Percentiles rank a stretch among this genome's conserved stretches.
Conservation (phyloP, 768 basidiomycete species). For the Suillus variegatus region DNA sequence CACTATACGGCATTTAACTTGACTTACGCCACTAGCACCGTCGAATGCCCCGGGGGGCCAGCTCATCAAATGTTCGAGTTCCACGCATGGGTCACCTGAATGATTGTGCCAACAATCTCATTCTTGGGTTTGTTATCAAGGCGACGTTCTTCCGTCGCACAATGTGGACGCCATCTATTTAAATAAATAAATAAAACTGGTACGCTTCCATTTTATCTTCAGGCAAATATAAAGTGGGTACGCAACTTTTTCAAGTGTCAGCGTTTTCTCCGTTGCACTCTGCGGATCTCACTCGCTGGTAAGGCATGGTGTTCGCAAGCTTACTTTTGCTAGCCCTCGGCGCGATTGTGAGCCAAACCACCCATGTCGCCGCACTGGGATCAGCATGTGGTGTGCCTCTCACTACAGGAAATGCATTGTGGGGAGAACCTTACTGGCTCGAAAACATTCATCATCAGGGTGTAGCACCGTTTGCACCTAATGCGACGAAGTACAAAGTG, state of each 20-base stretch:
- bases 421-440: conserved; percentile 65
- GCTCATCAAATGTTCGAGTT: no score
- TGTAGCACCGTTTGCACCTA: conserved; percentile 58
- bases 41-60: no score
- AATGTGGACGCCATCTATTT: neutral
- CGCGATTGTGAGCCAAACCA: neutral
- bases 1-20: no score
- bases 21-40: no score
- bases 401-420: conserved; percentile 43
- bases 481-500: conserved; percentile 56
- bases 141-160: neutral
- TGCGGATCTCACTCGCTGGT: neutral
- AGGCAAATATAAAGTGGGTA: neutral
- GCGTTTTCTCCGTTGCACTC: neutral
- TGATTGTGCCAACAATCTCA: neutral
- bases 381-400: conserved; percentile 28
- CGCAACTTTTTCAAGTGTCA: neutral
- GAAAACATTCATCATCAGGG: conserved; percentile 69
- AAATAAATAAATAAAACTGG: neutral
- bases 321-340: neutral
- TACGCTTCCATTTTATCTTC: neutral
- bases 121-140: neutral
- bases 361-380: conserved; percentile 30
- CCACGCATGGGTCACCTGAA: neutral
- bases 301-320: neutral